phyloP scores from a whole-genome alignment of 2,329 filamentous ascomycete genomes.

The Aschersonia sp. region DNA sequence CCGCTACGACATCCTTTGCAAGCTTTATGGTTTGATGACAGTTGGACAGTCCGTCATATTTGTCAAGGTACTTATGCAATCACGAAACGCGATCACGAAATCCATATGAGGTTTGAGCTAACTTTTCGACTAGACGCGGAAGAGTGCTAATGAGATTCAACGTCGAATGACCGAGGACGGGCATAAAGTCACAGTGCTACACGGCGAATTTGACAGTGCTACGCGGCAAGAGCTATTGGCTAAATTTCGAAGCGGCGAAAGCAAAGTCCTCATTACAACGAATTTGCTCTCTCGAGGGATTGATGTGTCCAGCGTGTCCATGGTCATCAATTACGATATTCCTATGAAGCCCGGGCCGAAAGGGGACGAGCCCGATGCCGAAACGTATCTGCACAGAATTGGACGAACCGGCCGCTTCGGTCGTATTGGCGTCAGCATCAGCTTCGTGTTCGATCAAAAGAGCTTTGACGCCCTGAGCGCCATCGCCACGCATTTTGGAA shows the following conservation, averaged over 20 bases:
- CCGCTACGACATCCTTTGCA: conserved; percentile 80
- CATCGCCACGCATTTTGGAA: conserved; percentile 71
- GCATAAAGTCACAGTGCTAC: conserved; percentile 81
- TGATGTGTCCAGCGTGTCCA: conserved; percentile 78
- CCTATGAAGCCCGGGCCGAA: conserved; percentile 43
- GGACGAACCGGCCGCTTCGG: conserved; percentile 94
- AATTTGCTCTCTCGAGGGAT: conserved; percentile 95
- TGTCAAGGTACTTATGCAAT: conserved; percentile 51
- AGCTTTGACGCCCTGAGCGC: conserved; percentile 66
- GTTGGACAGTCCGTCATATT: conserved; percentile 98
- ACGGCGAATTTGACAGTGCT: conserved; percentile 71
- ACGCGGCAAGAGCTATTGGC: conserved; percentile 76
- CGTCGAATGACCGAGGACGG: conserved; percentile 75
- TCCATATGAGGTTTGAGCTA: conserved; percentile 3
- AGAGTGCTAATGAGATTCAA: conserved; percentile 75
- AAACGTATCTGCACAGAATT: conserved; percentile 96
- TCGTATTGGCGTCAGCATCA: conserved; percentile 89
- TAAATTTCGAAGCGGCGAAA: conserved; percentile 70
- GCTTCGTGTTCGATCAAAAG: conserved; percentile 75
- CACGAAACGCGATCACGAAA: neutral
- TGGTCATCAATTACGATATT: conserved; percentile 96
- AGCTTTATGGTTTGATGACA: conserved; percentile 91
- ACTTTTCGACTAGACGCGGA: conserved; percentile 47
- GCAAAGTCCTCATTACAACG: conserved; percentile 95
- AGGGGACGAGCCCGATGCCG: conserved; percentile 76